Conservation (phyloP, 257 asterid genomes). For the Solanum chaucha region DNA sequence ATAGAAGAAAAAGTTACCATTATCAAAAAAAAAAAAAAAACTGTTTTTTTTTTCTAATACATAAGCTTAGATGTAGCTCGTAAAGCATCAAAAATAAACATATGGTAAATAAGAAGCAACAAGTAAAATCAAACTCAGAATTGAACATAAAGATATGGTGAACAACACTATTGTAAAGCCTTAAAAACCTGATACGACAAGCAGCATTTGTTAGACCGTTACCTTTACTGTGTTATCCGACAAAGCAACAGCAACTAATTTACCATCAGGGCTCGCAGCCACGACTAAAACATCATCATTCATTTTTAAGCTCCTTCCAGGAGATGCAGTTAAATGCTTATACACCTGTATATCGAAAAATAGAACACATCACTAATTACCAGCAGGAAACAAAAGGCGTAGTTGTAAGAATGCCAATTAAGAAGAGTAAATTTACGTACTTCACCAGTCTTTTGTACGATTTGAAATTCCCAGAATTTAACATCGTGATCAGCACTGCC, state of each 20-base stretch:
- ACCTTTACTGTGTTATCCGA: slow-evolving; percentile 74
- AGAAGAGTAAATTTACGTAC: slow-evolving; percentile 17
- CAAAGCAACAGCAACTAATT: slow-evolving; percentile 74
- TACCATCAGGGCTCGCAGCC: slow-evolving; percentile 74
- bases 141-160: too few species aligned
- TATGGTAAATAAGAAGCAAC: too few species aligned
- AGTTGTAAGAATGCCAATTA: too few species aligned
- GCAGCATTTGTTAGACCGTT: too few species aligned
- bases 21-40: too few species aligned
- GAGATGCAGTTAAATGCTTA: slow-evolving; percentile 48
- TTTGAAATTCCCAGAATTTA: slow-evolving; percentile 31
- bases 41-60: too few species aligned
- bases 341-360: slow-evolving; percentile 32
- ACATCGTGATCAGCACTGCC: slow-evolving; percentile 80
- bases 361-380: background rate
- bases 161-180: too few species aligned
- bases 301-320: slow-evolving; percentile 62
- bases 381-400: background rate
- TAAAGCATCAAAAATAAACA: too few species aligned
- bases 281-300: slow-evolving; percentile 68
- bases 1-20: too few species aligned
- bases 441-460: slow-evolving; percentile 39
- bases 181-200: too few species aligned
- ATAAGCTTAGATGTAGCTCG: too few species aligned
- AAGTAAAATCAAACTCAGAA: too few species aligned